phyloP scores from a whole-genome alignment of 371 early-diverging fungal genomes.

The Syncephalastrum contaminatum region DNA sequence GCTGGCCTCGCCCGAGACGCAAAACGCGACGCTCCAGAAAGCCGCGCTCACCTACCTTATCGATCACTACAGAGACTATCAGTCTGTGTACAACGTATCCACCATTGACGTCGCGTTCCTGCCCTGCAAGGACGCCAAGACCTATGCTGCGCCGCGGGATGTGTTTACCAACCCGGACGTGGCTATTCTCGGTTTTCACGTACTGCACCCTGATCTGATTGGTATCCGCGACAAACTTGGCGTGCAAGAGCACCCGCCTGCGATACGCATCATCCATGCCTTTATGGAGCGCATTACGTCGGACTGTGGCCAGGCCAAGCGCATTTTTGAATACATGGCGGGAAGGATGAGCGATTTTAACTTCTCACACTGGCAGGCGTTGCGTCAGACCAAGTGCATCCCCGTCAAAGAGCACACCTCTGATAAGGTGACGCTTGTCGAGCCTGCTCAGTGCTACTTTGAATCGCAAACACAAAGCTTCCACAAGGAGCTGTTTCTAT shows the following conservation, averaged over 20 bases:
- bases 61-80: slow-evolving; percentile 67
- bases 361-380: slow-evolving; percentile 50
- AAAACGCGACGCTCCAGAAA: slow-evolving; percentile 33
- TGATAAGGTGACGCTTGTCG: slow-evolving; percentile 23
- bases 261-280: slow-evolving; percentile 46
- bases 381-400: slow-evolving; percentile 59
- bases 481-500: slow-evolving; percentile 62
- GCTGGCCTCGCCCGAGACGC: slow-evolving; percentile 45
- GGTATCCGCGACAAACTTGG: slow-evolving; percentile 68
- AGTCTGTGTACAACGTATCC: slow-evolving; percentile 38
- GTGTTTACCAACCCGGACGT: slow-evolving; percentile 67
- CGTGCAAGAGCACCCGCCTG: slow-evolving; percentile 62
- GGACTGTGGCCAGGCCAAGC: slow-evolving; percentile 45
- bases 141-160: slow-evolving; percentile 50
- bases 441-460: slow-evolving; percentile 64
- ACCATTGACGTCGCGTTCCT: slow-evolving; percentile 59
- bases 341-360: slow-evolving; percentile 60
- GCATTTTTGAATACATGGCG: slow-evolving; percentile 71
- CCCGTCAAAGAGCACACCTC: slow-evolving; percentile 48
- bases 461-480: slow-evolving; percentile 45
- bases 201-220: slow-evolving; percentile 58
- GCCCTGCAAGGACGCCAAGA: slow-evolving; percentile 52
- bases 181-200: slow-evolving; percentile 65
- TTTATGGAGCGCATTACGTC: slow-evolving; percentile 38
- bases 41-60: slow-evolving; percentile 69